Evolutionary conservation across 129 eudicot species (phyloP).

Genomic region (Helichrysum umbraculigerum): DNA sequence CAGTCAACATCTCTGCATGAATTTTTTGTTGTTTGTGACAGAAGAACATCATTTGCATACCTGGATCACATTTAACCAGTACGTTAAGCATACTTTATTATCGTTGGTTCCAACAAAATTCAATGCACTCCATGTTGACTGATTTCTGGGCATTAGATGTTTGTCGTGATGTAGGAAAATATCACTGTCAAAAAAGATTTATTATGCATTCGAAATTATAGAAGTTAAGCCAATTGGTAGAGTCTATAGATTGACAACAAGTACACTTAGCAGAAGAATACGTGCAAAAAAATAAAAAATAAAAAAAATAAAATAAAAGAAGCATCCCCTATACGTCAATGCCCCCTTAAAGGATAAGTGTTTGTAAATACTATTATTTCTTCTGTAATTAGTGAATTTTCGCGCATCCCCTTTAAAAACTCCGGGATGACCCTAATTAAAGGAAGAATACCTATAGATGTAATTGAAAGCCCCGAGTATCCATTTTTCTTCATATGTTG

Average conservation of each 20-base stretch:
- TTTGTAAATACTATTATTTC: neutral
- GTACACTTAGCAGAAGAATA: too few species aligned
- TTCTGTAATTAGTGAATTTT: neutral
- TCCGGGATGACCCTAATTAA: too few species aligned
- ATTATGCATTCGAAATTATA: too few species aligned
- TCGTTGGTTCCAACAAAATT: slow-evolving; percentile 75
- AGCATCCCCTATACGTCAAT: too few species aligned
- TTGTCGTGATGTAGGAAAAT: slow-evolving; percentile 82
- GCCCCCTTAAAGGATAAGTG: neutral
- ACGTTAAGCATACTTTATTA: slow-evolving; percentile 76
- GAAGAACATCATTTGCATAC: slow-evolving; percentile 26
- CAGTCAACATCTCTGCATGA: too few species aligned
- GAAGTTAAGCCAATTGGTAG: too few species aligned
- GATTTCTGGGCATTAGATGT: slow-evolving; percentile 79
- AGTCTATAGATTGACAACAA: too few species aligned
- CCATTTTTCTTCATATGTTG: slow-evolving; percentile 69
- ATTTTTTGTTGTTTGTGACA: too few species aligned
- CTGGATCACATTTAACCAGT: slow-evolving; percentile 95
- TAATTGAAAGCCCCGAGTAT: slow-evolving; percentile 87
- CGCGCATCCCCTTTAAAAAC: too few species aligned
- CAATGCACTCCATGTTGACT: slow-evolving; percentile 96
- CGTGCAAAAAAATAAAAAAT: too few species aligned
- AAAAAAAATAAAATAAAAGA: too few species aligned
- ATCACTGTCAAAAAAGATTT: slow-evolving; percentile 55
- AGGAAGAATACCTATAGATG: slow-evolving; percentile 63